Evolutionary conservation across 345 rosid genomes (phyloP).

Genomic region (Geranium rotundifolium): DNA sequence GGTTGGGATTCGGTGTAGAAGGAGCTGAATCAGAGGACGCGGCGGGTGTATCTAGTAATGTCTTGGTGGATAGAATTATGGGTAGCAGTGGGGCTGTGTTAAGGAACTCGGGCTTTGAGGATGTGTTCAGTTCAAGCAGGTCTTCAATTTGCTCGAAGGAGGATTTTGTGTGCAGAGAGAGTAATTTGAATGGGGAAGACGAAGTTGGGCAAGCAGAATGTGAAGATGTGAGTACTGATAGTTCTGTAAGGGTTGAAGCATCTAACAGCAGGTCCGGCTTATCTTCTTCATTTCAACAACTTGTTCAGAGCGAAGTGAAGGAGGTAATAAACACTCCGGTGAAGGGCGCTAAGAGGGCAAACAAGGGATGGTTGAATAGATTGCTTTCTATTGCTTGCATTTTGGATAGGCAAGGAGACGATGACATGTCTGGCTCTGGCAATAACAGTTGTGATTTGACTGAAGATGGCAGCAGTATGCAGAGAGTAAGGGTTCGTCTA

Average conservation of each 20-base stretch:
- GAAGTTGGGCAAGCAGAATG: slow-evolving; percentile 9
- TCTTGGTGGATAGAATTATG: slow-evolving; percentile 20
- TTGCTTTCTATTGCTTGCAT: slow-evolving; percentile 49
- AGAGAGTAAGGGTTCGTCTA: slow-evolving; percentile 62
- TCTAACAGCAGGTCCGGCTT: slow-evolving; percentile 9
- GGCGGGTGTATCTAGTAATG: slow-evolving; percentile 13
- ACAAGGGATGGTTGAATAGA: slow-evolving; percentile 51
- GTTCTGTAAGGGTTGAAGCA: slow-evolving; percentile 5
- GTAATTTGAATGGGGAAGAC: slow-evolving; percentile 23
- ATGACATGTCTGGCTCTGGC: slow-evolving; percentile 26
- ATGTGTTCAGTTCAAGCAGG: slow-evolving; percentile 38
- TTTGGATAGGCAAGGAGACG: slow-evolving; percentile 26
- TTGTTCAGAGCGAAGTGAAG: slow-evolving; percentile 14
- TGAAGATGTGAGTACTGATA: slow-evolving; percentile 13
- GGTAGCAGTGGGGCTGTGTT: slow-evolving; percentile 38
- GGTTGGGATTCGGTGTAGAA: slow-evolving; percentile 43
- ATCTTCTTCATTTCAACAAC: slow-evolving; percentile 16
- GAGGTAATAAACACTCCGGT: slow-evolving; percentile 13
- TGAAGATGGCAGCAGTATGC: slow-evolving; percentile 28
- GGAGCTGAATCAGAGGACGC: slow-evolving; percentile 9
- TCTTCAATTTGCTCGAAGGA: slow-evolving; percentile 26
- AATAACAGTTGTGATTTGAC: slow-evolving; percentile 16
- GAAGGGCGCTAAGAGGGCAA: slow-evolving; percentile 28
- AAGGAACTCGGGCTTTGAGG: slow-evolving; percentile 30
- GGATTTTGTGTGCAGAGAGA: slow-evolving; percentile 24